Evolutionary conservation across 164 flowering plant genomes (phyloP).

Genomic region (Brasenia schreberi): DNA sequence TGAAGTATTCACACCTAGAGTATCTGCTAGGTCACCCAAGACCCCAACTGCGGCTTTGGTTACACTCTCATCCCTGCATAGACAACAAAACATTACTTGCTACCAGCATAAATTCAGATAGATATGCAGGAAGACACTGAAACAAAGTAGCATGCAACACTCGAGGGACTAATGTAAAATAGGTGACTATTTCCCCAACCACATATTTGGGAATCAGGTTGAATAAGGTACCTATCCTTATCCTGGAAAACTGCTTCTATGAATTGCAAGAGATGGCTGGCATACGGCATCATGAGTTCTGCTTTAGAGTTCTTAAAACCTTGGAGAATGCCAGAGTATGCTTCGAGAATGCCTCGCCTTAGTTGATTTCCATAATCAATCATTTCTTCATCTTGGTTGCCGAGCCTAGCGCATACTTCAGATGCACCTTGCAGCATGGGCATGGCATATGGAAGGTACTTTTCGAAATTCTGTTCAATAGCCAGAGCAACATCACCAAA

Average conservation of each 20-base stretch:
- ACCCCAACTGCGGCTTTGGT: constrained; percentile 74
- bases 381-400: constrained; percentile 58
- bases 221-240: constrained; percentile 31
- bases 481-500: constrained; percentile 91
- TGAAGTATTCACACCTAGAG: constrained; percentile 52
- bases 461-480: constrained; percentile 64
- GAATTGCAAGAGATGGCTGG: constrained; percentile 59
- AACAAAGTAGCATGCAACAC: neutral
- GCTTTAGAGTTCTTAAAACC: constrained; percentile 64
- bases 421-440: constrained; percentile 71
- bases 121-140: neutral
- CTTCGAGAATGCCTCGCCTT: constrained; percentile 71
- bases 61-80: constrained; percentile 59
- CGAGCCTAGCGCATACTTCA: constrained; percentile 53
- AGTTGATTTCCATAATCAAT: constrained; percentile 74
- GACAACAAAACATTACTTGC: neutral
- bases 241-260: constrained; percentile 50
- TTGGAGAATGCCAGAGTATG: constrained; percentile 82
- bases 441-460: constrained; percentile 47
- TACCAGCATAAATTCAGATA: too few relatives aligned
- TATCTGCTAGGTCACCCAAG: constrained; percentile 79
- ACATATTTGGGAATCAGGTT: neutral
- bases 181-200: neutral
- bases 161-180: neutral
- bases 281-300: constrained; percentile 68